phyloP scores from a whole-genome alignment of 2,329 filamentous ascomycete genomes.

The Penicillium sp. region DNA sequence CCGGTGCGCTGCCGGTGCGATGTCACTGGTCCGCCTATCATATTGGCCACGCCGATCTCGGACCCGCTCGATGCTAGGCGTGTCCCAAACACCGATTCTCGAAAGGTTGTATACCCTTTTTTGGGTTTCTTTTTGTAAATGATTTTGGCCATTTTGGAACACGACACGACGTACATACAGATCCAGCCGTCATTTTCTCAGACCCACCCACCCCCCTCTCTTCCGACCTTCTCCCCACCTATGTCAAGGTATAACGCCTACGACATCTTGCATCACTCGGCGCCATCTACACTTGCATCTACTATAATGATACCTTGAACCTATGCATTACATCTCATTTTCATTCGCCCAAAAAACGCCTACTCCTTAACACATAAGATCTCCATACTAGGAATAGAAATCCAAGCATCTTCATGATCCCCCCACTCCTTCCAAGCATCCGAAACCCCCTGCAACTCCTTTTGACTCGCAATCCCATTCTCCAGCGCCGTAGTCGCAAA shows the following conservation, averaged over 20 bases:
- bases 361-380: constrained; percentile 49
- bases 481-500: constrained; percentile 28
- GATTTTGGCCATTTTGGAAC: background rate
- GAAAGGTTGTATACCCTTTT: background rate
- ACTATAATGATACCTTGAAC: background rate
- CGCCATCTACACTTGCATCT: background rate
- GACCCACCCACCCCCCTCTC: background rate
- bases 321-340: too few relatives aligned
- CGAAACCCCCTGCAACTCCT: constrained; percentile 31
- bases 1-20: background rate
- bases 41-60: background rate
- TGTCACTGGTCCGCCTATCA: background rate
- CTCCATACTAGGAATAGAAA: constrained; percentile 31
- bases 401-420: constrained; percentile 32
- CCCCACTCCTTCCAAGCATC: constrained; percentile 32
- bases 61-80: background rate
- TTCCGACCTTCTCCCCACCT: too few relatives aligned
- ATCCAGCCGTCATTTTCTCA: background rate
- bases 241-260: background rate
- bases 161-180: background rate
- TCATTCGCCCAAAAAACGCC: background rate
- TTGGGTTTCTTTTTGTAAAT: background rate
- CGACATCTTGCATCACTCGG: background rate
- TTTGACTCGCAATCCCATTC: constrained; percentile 24
- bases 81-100: too few relatives aligned